phyloP scores from a whole-genome alignment of 257 asterid species.

The Pogostemon cablin region DNA sequence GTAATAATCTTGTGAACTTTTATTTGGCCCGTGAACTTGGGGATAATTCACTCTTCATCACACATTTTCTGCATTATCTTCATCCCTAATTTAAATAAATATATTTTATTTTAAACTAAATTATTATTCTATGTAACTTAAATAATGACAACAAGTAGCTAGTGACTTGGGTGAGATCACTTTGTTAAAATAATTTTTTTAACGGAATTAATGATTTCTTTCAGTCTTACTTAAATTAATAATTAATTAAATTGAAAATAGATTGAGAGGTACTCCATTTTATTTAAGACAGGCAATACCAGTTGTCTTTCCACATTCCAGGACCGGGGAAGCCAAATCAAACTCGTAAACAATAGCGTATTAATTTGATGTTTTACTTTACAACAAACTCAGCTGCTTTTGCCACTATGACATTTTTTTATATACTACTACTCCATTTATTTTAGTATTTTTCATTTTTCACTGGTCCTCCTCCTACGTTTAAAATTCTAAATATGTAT shows the following conservation, averaged over 20 bases:
- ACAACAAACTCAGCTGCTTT: background rate
- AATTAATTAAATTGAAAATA: no score
- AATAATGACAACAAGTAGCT: no score
- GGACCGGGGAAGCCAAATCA: background rate
- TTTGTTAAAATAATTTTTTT: no score
- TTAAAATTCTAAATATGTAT: no score
- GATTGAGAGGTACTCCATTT: no score
- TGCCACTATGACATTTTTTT: background rate
- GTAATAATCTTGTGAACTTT: conserved; percentile 58
- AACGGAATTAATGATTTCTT: no score
- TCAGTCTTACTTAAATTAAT: no score
- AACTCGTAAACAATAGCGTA: conserved; percentile 19
- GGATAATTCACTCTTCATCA: conserved; percentile 38
- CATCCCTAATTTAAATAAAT: background rate
- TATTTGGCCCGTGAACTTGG: conserved; percentile 54
- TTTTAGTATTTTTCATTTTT: background rate
- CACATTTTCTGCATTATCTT: conserved; percentile 37
- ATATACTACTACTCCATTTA: background rate
- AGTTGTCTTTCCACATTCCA: conserved; percentile 30
- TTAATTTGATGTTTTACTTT: background rate
- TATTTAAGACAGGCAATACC: conserved; percentile 21
- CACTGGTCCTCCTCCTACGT: background rate
- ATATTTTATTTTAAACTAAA: background rate
- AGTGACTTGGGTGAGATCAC: no score
- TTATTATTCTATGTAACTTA: no score